Evolutionary conservation across 129 eudicot genomes (phyloP).

Genomic region (Tagetes patula): DNA sequence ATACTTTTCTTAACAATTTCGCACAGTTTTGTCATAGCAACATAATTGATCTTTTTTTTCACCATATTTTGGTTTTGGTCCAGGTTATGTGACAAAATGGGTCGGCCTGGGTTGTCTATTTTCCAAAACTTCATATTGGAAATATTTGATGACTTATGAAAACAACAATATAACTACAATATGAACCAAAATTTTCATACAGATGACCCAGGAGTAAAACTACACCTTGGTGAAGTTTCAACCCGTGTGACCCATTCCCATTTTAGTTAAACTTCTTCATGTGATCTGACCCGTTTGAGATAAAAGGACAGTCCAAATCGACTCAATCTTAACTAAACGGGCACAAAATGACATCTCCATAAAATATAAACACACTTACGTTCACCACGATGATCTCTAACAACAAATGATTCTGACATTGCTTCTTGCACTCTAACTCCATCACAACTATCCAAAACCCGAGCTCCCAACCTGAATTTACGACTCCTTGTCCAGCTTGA

Average conservation of each 20-base stretch:
- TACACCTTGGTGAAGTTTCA: not conserved
- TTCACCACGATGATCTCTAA: constrained; percentile 98
- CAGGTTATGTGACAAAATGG: not conserved
- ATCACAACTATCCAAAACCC: constrained; percentile 55
- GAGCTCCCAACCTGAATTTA: constrained; percentile 84
- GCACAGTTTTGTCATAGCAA: not conserved
- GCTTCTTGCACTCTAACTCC: constrained; percentile 82
- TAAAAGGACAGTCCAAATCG: not conserved
- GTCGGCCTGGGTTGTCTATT: not conserved
- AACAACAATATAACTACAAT: not conserved
- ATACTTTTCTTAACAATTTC: not conserved
- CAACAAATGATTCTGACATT: constrained; percentile 73
- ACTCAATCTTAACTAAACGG: not conserved
- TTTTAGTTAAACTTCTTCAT: not conserved
- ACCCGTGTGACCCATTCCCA: not conserved
- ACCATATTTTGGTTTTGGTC: not conserved
- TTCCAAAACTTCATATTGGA: not conserved
- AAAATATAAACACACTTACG: constrained; percentile 47
- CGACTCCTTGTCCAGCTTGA: constrained; percentile 99
- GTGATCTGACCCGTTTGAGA: not conserved
- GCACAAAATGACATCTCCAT: not conserved
- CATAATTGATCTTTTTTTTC: not conserved
- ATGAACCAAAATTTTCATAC: not conserved
- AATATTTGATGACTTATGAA: not conserved
- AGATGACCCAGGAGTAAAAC: not conserved